A percentile compares a stretch with the other conserved stretches of the same genome.
Conservation (phyloP, 805 yeast genomes). For the Metschnikowia gelsemii region DNA sequence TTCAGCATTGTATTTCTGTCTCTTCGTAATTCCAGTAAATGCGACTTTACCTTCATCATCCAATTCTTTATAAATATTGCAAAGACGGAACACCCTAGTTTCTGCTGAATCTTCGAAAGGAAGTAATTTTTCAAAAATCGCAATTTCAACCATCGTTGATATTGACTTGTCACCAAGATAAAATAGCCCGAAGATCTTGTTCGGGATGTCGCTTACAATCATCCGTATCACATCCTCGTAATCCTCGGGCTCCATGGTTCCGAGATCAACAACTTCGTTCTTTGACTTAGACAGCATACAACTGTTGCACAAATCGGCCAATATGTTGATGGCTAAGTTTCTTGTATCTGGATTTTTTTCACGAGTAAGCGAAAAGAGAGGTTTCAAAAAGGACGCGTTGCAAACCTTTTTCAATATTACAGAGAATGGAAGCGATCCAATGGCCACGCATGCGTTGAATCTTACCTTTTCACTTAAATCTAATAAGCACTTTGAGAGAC, state of each 20-base stretch:
- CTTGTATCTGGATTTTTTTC: conserved; percentile 71
- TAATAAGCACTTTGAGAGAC: conserved; percentile 64
- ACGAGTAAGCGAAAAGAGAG: conserved; percentile 62
- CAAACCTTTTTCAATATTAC: conserved; percentile 50
- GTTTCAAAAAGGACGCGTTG: conserved; percentile 47
- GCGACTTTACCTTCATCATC: conserved; percentile 60
- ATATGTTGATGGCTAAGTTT: conserved; percentile 50
- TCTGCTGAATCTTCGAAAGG: conserved; percentile 49
- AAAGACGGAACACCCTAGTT: conserved; percentile 52
- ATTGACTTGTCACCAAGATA: conserved; percentile 72
- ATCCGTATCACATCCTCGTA: conserved; percentile 29
- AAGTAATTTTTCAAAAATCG: conserved; percentile 57
- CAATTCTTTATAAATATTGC: conserved; percentile 48
- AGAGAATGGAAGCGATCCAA: conserved; percentile 47
- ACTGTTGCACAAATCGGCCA: conserved; percentile 56
- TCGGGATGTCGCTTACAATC: conserved; percentile 56
- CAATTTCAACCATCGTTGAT: conserved; percentile 61
- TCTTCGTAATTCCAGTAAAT: conserved; percentile 62
- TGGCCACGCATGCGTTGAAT: conserved; percentile 52
- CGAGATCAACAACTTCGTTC: conserved; percentile 30
- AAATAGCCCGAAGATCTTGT: conserved; percentile 58
- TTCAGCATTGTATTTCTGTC: conserved; percentile 62
- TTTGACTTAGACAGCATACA: conserved; percentile 29
- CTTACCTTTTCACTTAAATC: conserved; percentile 79
- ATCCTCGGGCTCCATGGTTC: conserved; percentile 25